Evolutionary conservation across 169 alveolate species (phyloP), one percentile per base, ranked within the genome.

Genomic region (Babesia bigemina): DNA sequence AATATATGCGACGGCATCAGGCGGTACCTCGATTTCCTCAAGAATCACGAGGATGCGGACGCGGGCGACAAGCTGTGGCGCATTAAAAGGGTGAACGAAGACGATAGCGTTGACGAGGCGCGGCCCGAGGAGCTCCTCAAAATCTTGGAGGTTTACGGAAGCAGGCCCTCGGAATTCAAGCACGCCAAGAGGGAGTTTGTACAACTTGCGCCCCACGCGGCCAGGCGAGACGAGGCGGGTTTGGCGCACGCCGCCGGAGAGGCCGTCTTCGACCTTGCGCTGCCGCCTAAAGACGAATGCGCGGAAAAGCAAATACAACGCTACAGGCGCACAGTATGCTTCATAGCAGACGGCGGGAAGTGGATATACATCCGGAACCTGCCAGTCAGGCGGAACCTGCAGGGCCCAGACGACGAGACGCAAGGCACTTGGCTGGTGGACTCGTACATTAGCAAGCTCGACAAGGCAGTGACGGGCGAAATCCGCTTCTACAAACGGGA

Each of bases 281-380:
- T 44, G 22, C 57, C 63, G 0, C 58, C 33, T 13, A 19, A 42
- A 16, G 28, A 12, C 9, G 44, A 48, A n/a, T 29, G 42, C 22
- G 17, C 53, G 4, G 67, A 62, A n/a, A 24, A 59, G 16, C 28
- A 44, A 9, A 36, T 26, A 28, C 60, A 49, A 12, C 59, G 53
- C 21, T 79, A 79, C 63, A 60, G 36, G n/a, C 52, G 45, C 22
- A 72, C 84, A 0, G 24, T n/a, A 28, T 45, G 71, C 47, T 79
- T 49, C 63, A 75, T 79, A 19, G 29, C 87, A 4, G 87, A 70
- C 24, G 87, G 61, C 11, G 26, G 26, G 44, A 79, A 63, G 19
- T 79, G 87, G 84, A 60, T 79, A 44, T 79, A 60, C 48, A 60
- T 79, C 44, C 65, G 60, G 36, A 24, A 63, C 45, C 39, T 79